phyloP scores from a whole-genome alignment of 768 basidiomycete species.

The Collybiopsis confluens region DNA sequence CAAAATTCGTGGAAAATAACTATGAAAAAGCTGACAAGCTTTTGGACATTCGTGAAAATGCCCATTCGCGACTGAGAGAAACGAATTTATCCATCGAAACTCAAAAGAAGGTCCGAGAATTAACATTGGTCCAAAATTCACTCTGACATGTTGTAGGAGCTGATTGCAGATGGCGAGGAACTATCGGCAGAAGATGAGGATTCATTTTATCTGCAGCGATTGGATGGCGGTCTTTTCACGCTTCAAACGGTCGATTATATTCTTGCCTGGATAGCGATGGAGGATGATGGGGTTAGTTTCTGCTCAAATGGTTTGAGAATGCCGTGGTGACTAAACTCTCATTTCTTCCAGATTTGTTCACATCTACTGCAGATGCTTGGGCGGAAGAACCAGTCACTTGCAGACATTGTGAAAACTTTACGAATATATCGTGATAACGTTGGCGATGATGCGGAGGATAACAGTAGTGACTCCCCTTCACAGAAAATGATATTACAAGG shows the following conservation, averaged over 20 bases:
- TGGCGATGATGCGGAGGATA: constrained; percentile 39
- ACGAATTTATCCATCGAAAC: constrained; percentile 64
- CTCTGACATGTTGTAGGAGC: constrained; percentile 33
- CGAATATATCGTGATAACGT: constrained; percentile 71
- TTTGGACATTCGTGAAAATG: constrained; percentile 77
- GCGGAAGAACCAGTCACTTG: constrained; percentile 65
- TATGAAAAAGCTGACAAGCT: constrained; percentile 96
- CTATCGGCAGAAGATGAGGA: constrained; percentile 63
- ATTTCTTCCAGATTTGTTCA: constrained; percentile 57
- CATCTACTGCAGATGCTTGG: constrained; percentile 76
- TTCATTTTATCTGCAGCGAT: constrained; percentile 75
- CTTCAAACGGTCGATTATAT: constrained; percentile 93
- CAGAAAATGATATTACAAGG: constrained; percentile 68
- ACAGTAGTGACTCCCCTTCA: constrained; percentile 35
- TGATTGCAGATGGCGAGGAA: constrained; percentile 53
- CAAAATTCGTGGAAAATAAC: constrained; percentile 90
- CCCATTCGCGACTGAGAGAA: constrained; percentile 52
- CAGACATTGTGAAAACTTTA: constrained; percentile 69
- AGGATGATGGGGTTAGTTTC: constrained; percentile 90
- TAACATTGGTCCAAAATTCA: neutral
- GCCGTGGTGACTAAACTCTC: too few relatives aligned
- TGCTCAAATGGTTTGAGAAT: too few relatives aligned
- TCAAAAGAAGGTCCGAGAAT: constrained; percentile 58
- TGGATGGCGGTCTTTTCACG: constrained; percentile 85
- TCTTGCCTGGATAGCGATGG: constrained; percentile 93